These are phyloP conservation scores for Linum tenue DNA, from an alignment of 345 rosid species.

Conservation along the genomic window DNA sequence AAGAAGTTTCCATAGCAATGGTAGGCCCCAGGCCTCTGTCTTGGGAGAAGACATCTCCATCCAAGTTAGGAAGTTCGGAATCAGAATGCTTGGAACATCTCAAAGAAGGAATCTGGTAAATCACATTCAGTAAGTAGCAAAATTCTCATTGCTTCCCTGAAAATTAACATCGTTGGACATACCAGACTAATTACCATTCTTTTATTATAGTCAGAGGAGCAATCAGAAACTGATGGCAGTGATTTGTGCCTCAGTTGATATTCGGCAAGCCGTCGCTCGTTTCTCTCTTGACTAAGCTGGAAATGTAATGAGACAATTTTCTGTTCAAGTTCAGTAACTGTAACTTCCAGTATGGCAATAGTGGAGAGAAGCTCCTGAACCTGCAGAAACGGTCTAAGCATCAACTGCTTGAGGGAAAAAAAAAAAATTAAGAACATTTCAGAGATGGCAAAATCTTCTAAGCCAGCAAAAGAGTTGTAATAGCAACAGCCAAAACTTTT, in stretches of 20 bases:
- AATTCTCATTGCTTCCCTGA: not conserved
- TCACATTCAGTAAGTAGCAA: not conserved
- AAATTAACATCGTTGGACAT: not conserved
- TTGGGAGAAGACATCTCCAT: conserved; percentile 21
- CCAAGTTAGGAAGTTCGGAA: conserved; percentile 27
- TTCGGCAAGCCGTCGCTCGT: conserved; percentile 77
- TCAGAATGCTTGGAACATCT: conserved; percentile 32
- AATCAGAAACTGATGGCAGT: conserved; percentile 37
- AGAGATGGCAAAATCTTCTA: not conserved
- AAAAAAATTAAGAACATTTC: not conserved
- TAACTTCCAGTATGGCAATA: conserved; percentile 54
- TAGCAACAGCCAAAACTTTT: not conserved
- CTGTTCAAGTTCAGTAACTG: conserved; percentile 64
- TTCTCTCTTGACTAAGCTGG: conserved; percentile 91
- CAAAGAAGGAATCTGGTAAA: conserved; percentile 34
- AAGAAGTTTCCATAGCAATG: conserved; percentile 26
- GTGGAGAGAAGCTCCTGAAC: conserved; percentile 66
- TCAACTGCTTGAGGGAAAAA: not conserved
- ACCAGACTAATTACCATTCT: conserved; percentile 17
- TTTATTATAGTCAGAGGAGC: conserved; percentile 16
- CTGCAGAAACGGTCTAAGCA: conserved; percentile 24
- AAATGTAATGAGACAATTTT: conserved; percentile 78
- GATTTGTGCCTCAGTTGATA: conserved; percentile 53
- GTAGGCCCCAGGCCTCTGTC: conserved; percentile 33
- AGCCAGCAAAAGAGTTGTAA: not conserved